These are phyloP conservation scores for Heterobasidion irregulare DNA, from an alignment of 1,284 basidiomycete genomes.

Conservation along the genomic window DNA sequence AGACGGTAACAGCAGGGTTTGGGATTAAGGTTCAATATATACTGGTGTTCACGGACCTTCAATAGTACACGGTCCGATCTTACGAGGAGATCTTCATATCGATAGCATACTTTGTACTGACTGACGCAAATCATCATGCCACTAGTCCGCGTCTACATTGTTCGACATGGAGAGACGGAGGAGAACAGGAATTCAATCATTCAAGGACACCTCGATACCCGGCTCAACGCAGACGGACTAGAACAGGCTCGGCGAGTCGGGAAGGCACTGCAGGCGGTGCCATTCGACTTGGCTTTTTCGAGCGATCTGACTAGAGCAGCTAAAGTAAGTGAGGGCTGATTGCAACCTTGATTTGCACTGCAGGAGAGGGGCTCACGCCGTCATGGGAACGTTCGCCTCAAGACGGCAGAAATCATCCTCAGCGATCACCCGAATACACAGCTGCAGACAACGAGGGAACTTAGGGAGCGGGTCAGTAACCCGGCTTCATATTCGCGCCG, in stretches of 20 bases:
- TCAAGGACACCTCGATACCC: slow-evolving; percentile 65
- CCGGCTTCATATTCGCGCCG: background rate
- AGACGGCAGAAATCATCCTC: slow-evolving; percentile 63
- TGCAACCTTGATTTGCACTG: background rate
- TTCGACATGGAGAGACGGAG: slow-evolving; percentile 71
- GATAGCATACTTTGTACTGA: no score
- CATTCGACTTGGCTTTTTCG: slow-evolving; percentile 46
- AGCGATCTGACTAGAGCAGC: slow-evolving; percentile 61
- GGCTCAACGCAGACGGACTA: slow-evolving; percentile 48
- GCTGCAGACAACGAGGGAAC: slow-evolving; percentile 32
- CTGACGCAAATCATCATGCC: background rate
- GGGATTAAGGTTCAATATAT: background rate
- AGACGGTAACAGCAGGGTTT: background rate
- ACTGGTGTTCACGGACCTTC: background rate
- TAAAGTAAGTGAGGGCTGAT: slow-evolving; percentile 33
- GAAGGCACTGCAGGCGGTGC: slow-evolving; percentile 37
- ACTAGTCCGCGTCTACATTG: slow-evolving; percentile 41
- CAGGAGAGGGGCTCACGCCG: background rate
- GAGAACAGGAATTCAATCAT: slow-evolving; percentile 53
- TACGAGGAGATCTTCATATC: no score
- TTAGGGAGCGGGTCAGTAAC: slow-evolving; percentile 55
- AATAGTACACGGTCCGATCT: background rate
- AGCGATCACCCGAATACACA: slow-evolving; percentile 37
- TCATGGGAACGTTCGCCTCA: background rate
- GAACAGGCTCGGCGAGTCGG: slow-evolving; percentile 49